Percentiles rank a stretch among this genome's conserved stretches.
phyloP scores from a whole-genome alignment of 768 basidiomycete species.

The Tulasnella calospora region DNA sequence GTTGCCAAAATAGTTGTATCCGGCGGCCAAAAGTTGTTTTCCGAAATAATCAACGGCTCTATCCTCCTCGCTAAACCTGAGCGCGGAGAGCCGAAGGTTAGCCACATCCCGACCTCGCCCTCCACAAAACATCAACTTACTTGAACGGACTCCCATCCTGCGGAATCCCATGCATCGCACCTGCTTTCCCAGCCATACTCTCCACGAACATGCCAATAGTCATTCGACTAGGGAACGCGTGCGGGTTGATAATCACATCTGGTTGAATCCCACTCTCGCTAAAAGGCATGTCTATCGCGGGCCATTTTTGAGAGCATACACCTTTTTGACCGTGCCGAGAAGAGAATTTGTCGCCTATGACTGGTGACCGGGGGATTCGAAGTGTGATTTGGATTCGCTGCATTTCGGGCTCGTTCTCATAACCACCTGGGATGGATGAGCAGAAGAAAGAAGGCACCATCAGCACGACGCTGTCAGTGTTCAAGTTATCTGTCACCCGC shows the following conservation, averaged over 20 bases:
- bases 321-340: conserved; percentile 99
- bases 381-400: conserved; percentile 93
- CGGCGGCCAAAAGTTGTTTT: conserved; percentile 84
- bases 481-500: neutral
- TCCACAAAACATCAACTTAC: conserved; percentile 45
- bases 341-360: conserved; percentile 99
- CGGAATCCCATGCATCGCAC: conserved; percentile 95
- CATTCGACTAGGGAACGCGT: conserved; percentile 99
- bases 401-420: conserved; percentile 59
- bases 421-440: neutral
- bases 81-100: neutral
- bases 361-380: conserved; percentile 87
- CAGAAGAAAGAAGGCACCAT: neutral
- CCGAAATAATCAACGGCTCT: conserved; percentile 98
- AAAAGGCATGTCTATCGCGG: conserved; percentile 97
- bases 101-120: conserved; percentile 21
- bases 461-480: neutral
- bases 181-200: conserved; percentile 99
- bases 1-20: conserved; percentile 98
- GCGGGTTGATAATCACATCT: conserved; percentile 98
- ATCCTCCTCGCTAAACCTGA: conserved; percentile 89
- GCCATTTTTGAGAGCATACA: conserved; percentile 99
- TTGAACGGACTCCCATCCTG: conserved; percentile 99
- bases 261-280: conserved; percentile 98
- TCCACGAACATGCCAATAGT: conserved; percentile 99